A percentile compares a stretch with the other conserved stretches of the same genome.
Conservation (phyloP, 352 stramenopile species). For the Elongisporangium undulatum region DNA sequence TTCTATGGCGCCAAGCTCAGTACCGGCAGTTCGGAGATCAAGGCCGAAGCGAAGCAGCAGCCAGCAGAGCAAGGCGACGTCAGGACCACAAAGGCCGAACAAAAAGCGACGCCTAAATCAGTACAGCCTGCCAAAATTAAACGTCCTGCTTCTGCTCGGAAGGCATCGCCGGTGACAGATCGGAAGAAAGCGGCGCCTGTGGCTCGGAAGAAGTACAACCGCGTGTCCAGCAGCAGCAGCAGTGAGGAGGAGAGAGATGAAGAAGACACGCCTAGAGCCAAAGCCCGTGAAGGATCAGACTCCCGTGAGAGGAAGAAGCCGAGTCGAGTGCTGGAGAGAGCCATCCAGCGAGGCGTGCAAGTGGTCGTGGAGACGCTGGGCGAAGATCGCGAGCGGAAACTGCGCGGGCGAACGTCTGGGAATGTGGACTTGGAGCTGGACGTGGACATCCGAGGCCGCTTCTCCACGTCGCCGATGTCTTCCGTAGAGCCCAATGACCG, state of each 20-base stretch:
- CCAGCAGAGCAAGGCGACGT: slow-evolving; percentile 3
- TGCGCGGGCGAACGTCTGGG: slow-evolving; percentile 17
- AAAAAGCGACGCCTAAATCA: not conserved
- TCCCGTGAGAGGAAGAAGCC: slow-evolving; percentile 9
- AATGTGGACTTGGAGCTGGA: slow-evolving; percentile 58
- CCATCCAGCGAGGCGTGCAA: slow-evolving; percentile 21
- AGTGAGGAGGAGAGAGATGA: slow-evolving; percentile 1
- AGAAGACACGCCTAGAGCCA: not conserved
- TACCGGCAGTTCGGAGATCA: slow-evolving; percentile 14
- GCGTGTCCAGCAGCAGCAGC: slow-evolving; percentile 7
- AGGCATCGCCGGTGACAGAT: too few relatives aligned
- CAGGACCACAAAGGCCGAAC: not conserved
- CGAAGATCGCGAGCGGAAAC: slow-evolving; percentile 42
- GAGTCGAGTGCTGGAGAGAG: slow-evolving; percentile 1
- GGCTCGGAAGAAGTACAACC: not conserved
- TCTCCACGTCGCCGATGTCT: slow-evolving; percentile 7
- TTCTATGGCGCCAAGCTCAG: slow-evolving; percentile 17
- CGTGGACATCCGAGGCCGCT: slow-evolving; percentile 34
- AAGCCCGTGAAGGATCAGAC: slow-evolving; percentile 8
- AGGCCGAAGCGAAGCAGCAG: slow-evolving; percentile 5
- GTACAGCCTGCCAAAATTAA: not conserved
- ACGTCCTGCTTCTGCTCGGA: not conserved
- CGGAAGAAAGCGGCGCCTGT: not conserved
- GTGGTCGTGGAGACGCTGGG: slow-evolving; percentile 46
- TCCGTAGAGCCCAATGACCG: slow-evolving; percentile 3